These are phyloP conservation scores for Curvularia spicifera DNA, from an alignment of 2,329 filamentous ascomycete species.

Conservation along the genomic window DNA sequence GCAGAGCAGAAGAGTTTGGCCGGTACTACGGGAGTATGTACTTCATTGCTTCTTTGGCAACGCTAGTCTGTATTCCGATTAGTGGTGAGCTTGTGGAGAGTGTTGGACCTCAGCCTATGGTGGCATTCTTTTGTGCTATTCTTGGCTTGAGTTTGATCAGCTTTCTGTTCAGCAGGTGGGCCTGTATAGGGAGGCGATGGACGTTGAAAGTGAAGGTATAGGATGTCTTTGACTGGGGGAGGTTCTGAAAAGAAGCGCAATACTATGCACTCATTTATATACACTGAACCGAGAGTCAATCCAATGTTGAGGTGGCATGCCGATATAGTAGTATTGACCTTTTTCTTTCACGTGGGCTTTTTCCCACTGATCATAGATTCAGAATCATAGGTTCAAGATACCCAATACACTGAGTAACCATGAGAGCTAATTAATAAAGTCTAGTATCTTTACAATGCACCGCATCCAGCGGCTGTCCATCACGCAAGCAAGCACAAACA, in stretches of 20 bases:
- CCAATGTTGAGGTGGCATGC: background rate
- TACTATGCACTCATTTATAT: background rate
- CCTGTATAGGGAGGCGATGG: conserved; percentile 45
- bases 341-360: background rate
- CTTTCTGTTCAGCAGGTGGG: conserved; percentile 46
- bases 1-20: conserved; percentile 56
- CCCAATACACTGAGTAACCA: no score
- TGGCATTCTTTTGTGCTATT: conserved; percentile 44
- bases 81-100: conserved; percentile 46
- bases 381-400: conserved; percentile 38
- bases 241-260: background rate
- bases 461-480: no score
- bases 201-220: conserved; percentile 32
- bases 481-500: background rate
- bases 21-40: conserved; percentile 60
- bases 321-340: background rate
- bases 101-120: conserved; percentile 43
- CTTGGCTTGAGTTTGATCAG: conserved; percentile 40
- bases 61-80: conserved; percentile 46
- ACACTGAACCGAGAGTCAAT: background rate
- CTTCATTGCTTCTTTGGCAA: conserved; percentile 46
- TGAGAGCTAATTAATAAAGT: background rate
- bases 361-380: conserved; percentile 20
- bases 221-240: background rate
- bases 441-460: background rate